phyloP scores from a whole-genome alignment of 306 rosid genomes.

The Oxytropis ochrocephala region DNA sequence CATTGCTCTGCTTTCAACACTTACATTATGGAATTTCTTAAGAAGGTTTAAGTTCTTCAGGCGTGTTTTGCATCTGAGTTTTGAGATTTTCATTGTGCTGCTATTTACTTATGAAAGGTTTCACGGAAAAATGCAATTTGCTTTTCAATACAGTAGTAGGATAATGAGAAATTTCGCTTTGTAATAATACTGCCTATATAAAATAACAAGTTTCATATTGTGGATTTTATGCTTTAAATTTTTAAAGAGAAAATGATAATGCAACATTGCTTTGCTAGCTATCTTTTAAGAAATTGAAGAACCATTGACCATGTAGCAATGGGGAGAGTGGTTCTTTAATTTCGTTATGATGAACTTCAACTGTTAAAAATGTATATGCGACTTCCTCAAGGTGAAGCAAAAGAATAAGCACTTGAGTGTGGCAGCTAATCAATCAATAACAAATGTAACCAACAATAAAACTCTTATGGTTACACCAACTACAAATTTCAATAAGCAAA shows the following conservation, averaged over 20 bases:
- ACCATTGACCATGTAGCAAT: too few relatives aligned
- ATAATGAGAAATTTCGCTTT: too few relatives aligned
- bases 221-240: neutral
- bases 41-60: slow-evolving; percentile 33
- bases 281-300: too few relatives aligned
- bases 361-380: neutral
- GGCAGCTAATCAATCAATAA: too few relatives aligned
- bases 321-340: too few relatives aligned
- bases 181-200: neutral
- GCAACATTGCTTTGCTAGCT: too few relatives aligned
- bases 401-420: neutral
- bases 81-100: slow-evolving; percentile 5
- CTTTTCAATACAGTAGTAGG: neutral
- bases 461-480: too few relatives aligned
- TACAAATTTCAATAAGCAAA: neutral
- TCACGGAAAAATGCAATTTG: neutral
- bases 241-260: too few relatives aligned
- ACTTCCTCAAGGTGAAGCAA: neutral
- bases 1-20: slow-evolving; percentile 62
- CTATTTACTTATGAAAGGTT: neutral
- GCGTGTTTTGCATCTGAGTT: slow-evolving; percentile 7
- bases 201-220: slow-evolving; percentile 9
- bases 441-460: too few relatives aligned
- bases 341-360: too few relatives aligned
- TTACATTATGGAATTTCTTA: slow-evolving; percentile 69